phyloP scores from a whole-genome alignment of 2,329 filamentous ascomycete species.

The Colletotrichum euphorbiae region DNA sequence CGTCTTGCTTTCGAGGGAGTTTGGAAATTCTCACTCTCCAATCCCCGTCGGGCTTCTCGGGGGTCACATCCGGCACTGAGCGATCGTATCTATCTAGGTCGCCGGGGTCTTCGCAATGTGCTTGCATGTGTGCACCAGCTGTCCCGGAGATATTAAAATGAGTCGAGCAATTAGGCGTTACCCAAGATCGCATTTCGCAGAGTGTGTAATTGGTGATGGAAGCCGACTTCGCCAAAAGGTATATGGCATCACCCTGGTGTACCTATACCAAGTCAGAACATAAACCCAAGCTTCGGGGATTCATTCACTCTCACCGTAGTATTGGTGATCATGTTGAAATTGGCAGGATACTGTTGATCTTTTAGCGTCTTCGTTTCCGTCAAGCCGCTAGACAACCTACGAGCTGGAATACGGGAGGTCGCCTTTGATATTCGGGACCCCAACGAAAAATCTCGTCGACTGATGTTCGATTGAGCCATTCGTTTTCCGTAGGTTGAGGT shows the following conservation, averaged over 20 bases:
- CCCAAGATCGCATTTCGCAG: conserved; percentile 73
- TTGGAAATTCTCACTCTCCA: conserved; percentile 56
- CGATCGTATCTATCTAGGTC: conserved; percentile 68
- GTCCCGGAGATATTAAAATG: conserved; percentile 66
- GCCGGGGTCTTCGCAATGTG: conserved; percentile 68
- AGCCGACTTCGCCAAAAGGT: conserved; percentile 69
- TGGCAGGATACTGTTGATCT: conserved; percentile 60
- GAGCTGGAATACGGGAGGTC: conserved; percentile 64
- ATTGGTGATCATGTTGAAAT: conserved; percentile 76
- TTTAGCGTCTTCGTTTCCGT: neutral
- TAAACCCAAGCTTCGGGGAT: too few relatives aligned
- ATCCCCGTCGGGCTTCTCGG: conserved; percentile 54
- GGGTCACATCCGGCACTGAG: conserved; percentile 50
- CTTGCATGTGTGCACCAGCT: conserved; percentile 68
- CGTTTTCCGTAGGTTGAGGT: conserved; percentile 46
- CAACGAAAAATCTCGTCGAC: conserved; percentile 80
- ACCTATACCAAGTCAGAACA: conserved; percentile 47
- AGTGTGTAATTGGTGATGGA: conserved; percentile 67
- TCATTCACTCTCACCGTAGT: conserved; percentile 31
- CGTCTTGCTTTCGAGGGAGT: neutral
- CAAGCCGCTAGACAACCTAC: conserved; percentile 48
- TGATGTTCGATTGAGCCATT: conserved; percentile 66
- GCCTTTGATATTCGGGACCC: conserved; percentile 63
- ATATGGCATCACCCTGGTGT: conserved; percentile 64
- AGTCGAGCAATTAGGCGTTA: conserved; percentile 76